These are phyloP conservation scores for Lentinus brumalis DNA, from an alignment of 768 basidiomycete genomes.

Conservation along the genomic window DNA sequence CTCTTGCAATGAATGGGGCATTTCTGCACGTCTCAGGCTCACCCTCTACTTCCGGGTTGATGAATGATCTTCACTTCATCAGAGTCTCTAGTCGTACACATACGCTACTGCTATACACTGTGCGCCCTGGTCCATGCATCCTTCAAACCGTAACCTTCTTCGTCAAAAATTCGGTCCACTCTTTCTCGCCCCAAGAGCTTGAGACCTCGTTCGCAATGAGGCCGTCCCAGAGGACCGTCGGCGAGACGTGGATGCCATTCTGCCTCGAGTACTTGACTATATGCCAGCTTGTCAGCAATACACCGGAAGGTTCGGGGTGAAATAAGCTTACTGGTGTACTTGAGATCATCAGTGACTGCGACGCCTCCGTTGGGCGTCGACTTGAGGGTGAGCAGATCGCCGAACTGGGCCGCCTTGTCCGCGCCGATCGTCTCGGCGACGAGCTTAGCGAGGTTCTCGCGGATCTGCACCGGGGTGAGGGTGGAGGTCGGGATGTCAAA, in stretches of 20 bases:
- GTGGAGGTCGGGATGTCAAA: slow-evolving; percentile 74
- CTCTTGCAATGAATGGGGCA: slow-evolving; percentile 35
- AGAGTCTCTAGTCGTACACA: not conserved
- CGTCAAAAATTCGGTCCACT: slow-evolving; percentile 79
- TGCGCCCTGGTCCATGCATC: not conserved
- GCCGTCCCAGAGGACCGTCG: slow-evolving; percentile 79
- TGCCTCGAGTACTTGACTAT: slow-evolving; percentile 90
- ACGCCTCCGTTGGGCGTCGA: slow-evolving; percentile 74
- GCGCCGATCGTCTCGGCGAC: slow-evolving; percentile 56
- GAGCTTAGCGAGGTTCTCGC: slow-evolving; percentile 68
- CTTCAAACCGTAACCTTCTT: slow-evolving; percentile 46
- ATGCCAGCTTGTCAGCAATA: not conserved
- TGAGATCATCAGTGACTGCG: slow-evolving; percentile 83
- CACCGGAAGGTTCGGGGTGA: not conserved
- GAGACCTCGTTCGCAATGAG: slow-evolving; percentile 70
- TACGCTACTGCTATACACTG: slow-evolving; percentile 16
- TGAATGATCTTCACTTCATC: not conserved
- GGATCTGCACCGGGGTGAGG: slow-evolving; percentile 69
- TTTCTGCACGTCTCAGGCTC: not conserved
- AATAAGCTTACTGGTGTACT: slow-evolving; percentile 74
- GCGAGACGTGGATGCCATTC: slow-evolving; percentile 91
- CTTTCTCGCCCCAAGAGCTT: slow-evolving; percentile 78
- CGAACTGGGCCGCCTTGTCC: slow-evolving; percentile 53
- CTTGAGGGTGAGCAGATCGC: slow-evolving; percentile 64
- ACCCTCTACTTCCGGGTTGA: not conserved